phyloP scores from a whole-genome alignment of 805 yeast genomes.

The Zygoascus bituminiphila region DNA sequence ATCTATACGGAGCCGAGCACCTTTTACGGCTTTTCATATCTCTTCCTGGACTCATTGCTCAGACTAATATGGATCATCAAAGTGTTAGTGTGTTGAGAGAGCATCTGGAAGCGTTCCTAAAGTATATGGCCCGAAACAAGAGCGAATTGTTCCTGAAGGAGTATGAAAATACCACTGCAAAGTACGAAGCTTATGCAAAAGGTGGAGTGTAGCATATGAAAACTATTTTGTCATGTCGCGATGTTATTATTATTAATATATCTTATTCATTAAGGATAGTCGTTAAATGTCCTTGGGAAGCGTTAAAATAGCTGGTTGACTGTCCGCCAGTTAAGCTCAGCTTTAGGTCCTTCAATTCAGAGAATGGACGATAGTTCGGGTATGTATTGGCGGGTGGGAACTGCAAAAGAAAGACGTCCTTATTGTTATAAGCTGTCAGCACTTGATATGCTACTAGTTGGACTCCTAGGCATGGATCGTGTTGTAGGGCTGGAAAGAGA shows the following conservation, averaged over 20 bases:
- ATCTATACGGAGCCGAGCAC: slow-evolving; percentile 75
- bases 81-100: slow-evolving; percentile 48
- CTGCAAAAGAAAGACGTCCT: too few relatives aligned
- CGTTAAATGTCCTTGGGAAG: background rate
- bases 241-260: background rate
- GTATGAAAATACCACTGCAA: slow-evolving; percentile 46
- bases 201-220: slow-evolving; percentile 10
- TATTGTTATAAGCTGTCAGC: too few relatives aligned
- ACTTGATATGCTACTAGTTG: background rate
- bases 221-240: background rate
- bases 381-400: background rate
- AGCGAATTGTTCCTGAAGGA: slow-evolving; percentile 31
- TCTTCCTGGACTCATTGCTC: slow-evolving; percentile 75
- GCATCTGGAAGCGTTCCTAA: slow-evolving; percentile 47
- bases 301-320: background rate
- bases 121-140: slow-evolving; percentile 41
- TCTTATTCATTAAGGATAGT: background rate
- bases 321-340: too few relatives aligned
- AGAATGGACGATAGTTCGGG: too few relatives aligned
- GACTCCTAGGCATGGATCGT: background rate
- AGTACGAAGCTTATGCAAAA: slow-evolving; percentile 33
- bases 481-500: background rate
- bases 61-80: slow-evolving; percentile 73
- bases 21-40: slow-evolving; percentile 66
- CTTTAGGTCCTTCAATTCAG: too few relatives aligned